A percentile compares a stretch with the other conserved stretches of the same genome.
Evolutionary conservation across 306 rosid genomes (phyloP).

Genomic region (Cucurbita argyrosperma): DNA sequence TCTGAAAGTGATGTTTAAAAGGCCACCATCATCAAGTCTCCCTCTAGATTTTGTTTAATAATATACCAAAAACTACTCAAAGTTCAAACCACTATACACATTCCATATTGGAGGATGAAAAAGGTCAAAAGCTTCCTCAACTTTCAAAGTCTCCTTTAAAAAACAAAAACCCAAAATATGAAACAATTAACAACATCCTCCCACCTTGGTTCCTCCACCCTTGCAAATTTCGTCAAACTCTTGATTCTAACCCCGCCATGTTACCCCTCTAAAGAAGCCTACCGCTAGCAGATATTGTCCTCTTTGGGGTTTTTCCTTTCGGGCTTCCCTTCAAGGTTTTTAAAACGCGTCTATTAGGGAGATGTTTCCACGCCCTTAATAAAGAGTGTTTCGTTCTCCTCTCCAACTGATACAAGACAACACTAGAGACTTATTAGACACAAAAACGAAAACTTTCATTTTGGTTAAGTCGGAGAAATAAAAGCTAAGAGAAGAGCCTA

Average conservation of each 20-base stretch:
- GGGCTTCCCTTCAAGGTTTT: too few relatives aligned
- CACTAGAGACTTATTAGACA: too few relatives aligned
- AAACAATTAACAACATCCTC: neutral
- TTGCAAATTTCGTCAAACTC: neutral
- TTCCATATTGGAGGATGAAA: neutral
- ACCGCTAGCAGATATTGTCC: too few relatives aligned
- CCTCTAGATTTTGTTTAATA: neutral
- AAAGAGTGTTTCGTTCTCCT: too few relatives aligned
- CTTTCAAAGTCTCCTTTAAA: neutral
- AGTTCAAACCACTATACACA: neutral
- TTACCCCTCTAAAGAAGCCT: neutral
- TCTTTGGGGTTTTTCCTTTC: too few relatives aligned
- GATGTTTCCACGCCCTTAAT: too few relatives aligned
- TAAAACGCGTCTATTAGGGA: too few relatives aligned
- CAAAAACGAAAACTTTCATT: neutral
- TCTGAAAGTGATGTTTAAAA: slow-evolving; percentile 1
- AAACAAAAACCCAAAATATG: neutral
- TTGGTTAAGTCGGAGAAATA: neutral
- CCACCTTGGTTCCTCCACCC: neutral
- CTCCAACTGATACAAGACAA: too few relatives aligned
- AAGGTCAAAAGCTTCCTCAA: neutral
- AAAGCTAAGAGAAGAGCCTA: neutral
- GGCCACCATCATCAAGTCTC: neutral
- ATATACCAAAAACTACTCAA: neutral
- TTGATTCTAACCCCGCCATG: neutral